phyloP scores from a whole-genome alignment of 2,329 filamentous ascomycete genomes.

The Verticillium tricorpus region DNA sequence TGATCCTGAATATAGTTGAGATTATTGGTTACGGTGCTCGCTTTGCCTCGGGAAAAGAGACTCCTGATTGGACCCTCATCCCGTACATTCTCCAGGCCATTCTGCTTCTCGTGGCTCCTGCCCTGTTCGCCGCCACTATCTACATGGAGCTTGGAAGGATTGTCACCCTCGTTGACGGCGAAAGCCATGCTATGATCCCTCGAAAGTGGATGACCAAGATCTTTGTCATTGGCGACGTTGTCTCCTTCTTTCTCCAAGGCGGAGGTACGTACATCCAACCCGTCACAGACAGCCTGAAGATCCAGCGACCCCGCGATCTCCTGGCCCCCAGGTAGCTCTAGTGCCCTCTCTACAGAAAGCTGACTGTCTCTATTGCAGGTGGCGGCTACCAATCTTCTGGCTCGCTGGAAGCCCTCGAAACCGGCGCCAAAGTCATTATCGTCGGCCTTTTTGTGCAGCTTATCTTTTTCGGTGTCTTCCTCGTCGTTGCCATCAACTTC shows the following conservation, averaged over 20 bases:
- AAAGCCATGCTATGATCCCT: conserved; percentile 27
- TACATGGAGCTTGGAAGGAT: conserved; percentile 36
- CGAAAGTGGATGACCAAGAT: conserved; percentile 29
- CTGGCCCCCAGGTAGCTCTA: background rate
- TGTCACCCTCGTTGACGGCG: conserved; percentile 27
- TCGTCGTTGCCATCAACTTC: conserved; percentile 41
- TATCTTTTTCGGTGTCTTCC: conserved; percentile 49
- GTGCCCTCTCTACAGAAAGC: background rate
- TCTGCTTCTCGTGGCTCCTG: conserved; percentile 25
- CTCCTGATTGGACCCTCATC: background rate
- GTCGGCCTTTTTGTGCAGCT: conserved; percentile 51
- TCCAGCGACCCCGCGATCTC: too few species aligned
- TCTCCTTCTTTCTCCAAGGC: conserved; percentile 21
- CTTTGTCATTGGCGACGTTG: conserved; percentile 29
- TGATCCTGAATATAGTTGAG: background rate
- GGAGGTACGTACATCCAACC: background rate
- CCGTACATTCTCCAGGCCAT: conserved; percentile 30
- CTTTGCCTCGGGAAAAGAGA: background rate
- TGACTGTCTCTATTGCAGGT: background rate
- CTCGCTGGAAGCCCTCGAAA: conserved; percentile 4
- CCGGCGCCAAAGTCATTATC: conserved; percentile 44
- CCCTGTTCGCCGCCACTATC: conserved; percentile 31
- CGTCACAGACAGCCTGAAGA: background rate
- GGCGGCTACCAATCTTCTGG: conserved; percentile 9
- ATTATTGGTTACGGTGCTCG: conserved; percentile 1